Base-by-base conservation (phyloP, 306 rosid genomes). In the Cicer chorassanicum region DNA sequence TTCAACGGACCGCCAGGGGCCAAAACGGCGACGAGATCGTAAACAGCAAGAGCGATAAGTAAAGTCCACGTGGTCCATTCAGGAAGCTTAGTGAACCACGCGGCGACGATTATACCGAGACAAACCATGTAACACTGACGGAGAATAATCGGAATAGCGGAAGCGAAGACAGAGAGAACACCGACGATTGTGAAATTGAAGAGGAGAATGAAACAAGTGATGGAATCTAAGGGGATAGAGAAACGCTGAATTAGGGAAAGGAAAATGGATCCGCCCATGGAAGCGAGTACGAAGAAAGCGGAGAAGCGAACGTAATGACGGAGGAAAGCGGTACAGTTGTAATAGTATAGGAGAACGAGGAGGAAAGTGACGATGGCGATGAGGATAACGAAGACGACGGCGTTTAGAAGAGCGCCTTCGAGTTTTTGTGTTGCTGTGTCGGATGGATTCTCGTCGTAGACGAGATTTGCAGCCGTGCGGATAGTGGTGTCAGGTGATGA, bases 1-100 rank as follows among this genome's bases (percentile, higher is more conserved):
- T 93, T 93, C 49, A 93, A 87, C 5, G 98, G 98, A 0, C 98
- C 98, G 3, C 96, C 97, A 9, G 98, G 98, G 1, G 98, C 96
- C 75, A 93, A 78, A 56, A 93, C 98, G 9, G 98, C 98, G 53
- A 83, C 97, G 68, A 93, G 67, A 80, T 93, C 98, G 44, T 93
- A 93, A 19, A 89, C 51, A 11, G 98, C 97, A 15, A 93, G 89
- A 0, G 96, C 97, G 0, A 93, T 89, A 7, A 93, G 91, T 75
- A 93, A 64, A 13, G 65, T 76, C 98, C 98, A 93, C 1, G 98
- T 93, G 48, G 98, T 93, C 98, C 98, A 93, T 74, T 93, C 98
- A 0, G 98, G 97, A 73, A 93, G 73, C 50, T 87, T 87, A 2
- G 98, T 88, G 57, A 93, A 89, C 98, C 98, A 93, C 8, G 96